phyloP scores from a whole-genome alignment of 1,284 basidiomycete species.

The Pseudozyma tsukubaensis region DNA sequence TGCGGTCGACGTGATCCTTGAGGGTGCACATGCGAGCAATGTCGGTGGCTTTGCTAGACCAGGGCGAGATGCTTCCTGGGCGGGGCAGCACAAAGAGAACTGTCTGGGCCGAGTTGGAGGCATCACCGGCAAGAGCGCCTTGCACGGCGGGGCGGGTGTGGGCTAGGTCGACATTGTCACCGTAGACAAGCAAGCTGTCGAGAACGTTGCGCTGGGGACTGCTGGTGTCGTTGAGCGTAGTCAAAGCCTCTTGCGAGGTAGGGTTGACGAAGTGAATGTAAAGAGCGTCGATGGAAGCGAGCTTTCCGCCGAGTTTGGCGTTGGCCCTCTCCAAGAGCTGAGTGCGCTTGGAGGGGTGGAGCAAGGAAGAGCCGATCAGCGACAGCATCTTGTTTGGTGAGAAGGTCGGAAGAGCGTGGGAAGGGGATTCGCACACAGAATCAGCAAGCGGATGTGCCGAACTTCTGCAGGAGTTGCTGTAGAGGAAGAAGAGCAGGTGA shows the following conservation, averaged over 20 bases:
- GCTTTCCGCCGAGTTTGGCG: slow-evolving; percentile 63
- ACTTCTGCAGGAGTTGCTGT: neutral
- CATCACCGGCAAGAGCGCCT: slow-evolving; percentile 46
- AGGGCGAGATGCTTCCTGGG: slow-evolving; percentile 79
- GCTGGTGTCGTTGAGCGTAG: slow-evolving; percentile 71
- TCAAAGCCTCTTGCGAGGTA: slow-evolving; percentile 72
- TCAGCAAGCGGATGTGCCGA: slow-evolving; percentile 8
- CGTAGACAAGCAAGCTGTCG: slow-evolving; percentile 84
- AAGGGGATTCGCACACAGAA: neutral
- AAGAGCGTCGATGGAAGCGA: slow-evolving; percentile 81
- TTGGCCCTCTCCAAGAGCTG: slow-evolving; percentile 78
- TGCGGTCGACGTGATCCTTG: slow-evolving; percentile 76
- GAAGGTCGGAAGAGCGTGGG: neutral
- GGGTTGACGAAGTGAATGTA: slow-evolving; percentile 88
- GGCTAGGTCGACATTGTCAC: slow-evolving; percentile 77
- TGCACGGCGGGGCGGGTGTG: slow-evolving; percentile 72
- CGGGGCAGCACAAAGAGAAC: slow-evolving; percentile 65
- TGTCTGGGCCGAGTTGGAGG: slow-evolving; percentile 69
- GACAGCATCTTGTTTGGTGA: slow-evolving; percentile 55
- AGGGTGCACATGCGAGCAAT: slow-evolving; percentile 84
- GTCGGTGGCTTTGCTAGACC: slow-evolving; percentile 98
- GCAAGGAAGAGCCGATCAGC: slow-evolving; percentile 68
- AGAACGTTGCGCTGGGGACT: slow-evolving; percentile 75
- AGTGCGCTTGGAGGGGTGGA: slow-evolving; percentile 75
- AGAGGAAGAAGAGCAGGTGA: neutral